Base-by-base conservation (phyloP, 805 yeast species). In the Vanderwaltozyma verrucispora region DNA sequence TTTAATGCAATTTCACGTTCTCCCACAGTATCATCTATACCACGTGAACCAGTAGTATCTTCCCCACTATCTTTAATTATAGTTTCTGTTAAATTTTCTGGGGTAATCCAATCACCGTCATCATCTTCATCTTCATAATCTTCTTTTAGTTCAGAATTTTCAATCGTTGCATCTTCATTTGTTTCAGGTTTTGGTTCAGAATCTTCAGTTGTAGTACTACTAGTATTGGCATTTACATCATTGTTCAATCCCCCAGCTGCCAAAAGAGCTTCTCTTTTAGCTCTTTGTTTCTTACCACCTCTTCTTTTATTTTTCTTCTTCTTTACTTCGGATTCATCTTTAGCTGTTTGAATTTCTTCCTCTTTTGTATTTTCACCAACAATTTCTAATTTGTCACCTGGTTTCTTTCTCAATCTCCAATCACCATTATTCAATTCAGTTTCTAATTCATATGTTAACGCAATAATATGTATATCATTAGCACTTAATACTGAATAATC, bases 91-190 rank as follows among this genome's bases (percentile, higher is more conserved):
- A 92, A 61, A 50, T 87, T 92, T 2, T 83, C 95, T 3, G 92
- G 81, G 0, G 95, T 84, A 49, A 92, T 92, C 98, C 98, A 92
- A 44, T 83, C 95, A 29, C 84, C 87, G 39, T 82, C 89, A 38
- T 77, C 88, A 32, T 78, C 79, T 16, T 71, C 82, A 31, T 73
- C 78, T 8, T 53, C 60, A 10, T 53, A 59, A 13, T 56, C 60
- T 2, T 50, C 55, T 3, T 46, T 45, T 1, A 51, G 41, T n/a
- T 44, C 49, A 2, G 14, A 12, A 24, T 35, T 28, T 12, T 27
- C 20, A 13, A 23, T 20, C n/a, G n/a, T n/a, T n/a, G n/a, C n/a
- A n/a, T n/a, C n/a, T 35, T 27, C 27, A 19, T 17, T 12, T 15
- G 29, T 24, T 32, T 26, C 37, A 42, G 15, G 37, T 33, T 31